Percentiles rank a stretch among this genome's conserved stretches.
phyloP scores from a whole-genome alignment of 2,329 filamentous ascomycete genomes.

The Exophiala phaeomuriformis region DNA sequence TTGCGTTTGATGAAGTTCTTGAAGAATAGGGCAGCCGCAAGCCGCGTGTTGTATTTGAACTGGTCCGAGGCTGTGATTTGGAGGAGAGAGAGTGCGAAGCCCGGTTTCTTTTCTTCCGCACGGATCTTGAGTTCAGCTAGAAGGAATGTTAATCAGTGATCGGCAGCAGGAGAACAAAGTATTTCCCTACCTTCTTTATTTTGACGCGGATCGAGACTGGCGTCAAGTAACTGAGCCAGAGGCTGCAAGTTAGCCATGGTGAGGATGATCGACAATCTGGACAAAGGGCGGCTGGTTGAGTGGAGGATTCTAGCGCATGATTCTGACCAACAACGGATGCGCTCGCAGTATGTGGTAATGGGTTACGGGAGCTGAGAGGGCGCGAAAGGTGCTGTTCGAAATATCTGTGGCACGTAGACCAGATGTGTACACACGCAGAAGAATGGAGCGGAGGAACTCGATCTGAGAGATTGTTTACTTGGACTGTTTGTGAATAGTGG shows the following conservation, averaged over 20 bases:
- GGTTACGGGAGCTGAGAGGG: neutral
- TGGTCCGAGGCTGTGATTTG: conserved; percentile 76
- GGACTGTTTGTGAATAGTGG: neutral
- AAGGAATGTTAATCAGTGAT: conserved; percentile 9
- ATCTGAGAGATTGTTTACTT: neutral
- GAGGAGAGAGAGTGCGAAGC: conserved; percentile 80
- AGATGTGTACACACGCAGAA: neutral
- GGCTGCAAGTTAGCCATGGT: conserved; percentile 45
- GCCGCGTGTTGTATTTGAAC: conserved; percentile 68
- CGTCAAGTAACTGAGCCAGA: conserved; percentile 77
- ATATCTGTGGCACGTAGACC: neutral
- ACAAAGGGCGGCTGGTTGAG: neutral
- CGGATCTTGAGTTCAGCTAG: conserved; percentile 75
- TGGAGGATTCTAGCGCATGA: conserved; percentile 3
- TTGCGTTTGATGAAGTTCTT: conserved; percentile 96
- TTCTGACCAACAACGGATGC: neutral
- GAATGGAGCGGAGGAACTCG: neutral
- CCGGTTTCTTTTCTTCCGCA: conserved; percentile 70
- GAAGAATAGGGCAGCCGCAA: conserved; percentile 87
- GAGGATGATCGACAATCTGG: neutral
- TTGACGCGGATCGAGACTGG: conserved; percentile 78
- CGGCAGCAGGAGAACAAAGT: neutral
- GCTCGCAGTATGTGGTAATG: neutral
- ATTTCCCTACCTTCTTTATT: conserved; percentile 70
- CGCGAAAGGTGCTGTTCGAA: neutral